Evolutionary conservation across 805 yeast genomes (phyloP).

Genomic region (Suhomyces emberorum): DNA sequence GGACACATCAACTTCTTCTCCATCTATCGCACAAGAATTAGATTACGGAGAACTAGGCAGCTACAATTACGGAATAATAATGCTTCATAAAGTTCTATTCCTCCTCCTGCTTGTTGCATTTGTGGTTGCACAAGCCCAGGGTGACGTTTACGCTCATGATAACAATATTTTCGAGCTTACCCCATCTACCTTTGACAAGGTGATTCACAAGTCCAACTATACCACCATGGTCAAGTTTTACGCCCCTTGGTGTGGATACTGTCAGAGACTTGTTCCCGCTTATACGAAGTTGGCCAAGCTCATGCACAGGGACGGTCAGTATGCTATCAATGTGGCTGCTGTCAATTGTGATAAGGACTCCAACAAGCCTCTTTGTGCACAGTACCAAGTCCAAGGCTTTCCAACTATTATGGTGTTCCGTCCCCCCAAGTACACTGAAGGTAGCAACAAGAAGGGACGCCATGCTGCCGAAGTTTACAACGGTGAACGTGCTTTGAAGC

Average conservation of each 20-base stretch:
- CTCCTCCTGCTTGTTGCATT: conserved; percentile 6
- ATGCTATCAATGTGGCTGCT: conserved; percentile 66
- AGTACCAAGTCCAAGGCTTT: conserved; percentile 66
- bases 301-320: conserved; percentile 45
- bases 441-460: conserved; percentile 16
- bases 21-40: no score
- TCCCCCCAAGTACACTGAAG: conserved; percentile 60
- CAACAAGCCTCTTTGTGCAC: conserved; percentile 68
- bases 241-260: conserved; percentile 99
- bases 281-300: conserved; percentile 61
- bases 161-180: conserved; percentile 54
- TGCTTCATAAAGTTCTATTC: no score
- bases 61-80: no score
- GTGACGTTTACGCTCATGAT: conserved; percentile 38
- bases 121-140: conserved; percentile 9
- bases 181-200: conserved; percentile 58
- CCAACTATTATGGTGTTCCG: conserved; percentile 83
- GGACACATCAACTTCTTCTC: no score
- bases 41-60: no score
- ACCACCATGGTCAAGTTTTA: conserved; percentile 84
- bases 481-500: conserved; percentile 58
- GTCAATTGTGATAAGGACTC: conserved; percentile 76
- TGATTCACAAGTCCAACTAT: conserved; percentile 66
- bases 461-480: conserved; percentile 47
- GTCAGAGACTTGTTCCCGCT: conserved; percentile 66